Conservation (phyloP, 164 flowering plant genomes). For the Macadamia integrifolia region DNA sequence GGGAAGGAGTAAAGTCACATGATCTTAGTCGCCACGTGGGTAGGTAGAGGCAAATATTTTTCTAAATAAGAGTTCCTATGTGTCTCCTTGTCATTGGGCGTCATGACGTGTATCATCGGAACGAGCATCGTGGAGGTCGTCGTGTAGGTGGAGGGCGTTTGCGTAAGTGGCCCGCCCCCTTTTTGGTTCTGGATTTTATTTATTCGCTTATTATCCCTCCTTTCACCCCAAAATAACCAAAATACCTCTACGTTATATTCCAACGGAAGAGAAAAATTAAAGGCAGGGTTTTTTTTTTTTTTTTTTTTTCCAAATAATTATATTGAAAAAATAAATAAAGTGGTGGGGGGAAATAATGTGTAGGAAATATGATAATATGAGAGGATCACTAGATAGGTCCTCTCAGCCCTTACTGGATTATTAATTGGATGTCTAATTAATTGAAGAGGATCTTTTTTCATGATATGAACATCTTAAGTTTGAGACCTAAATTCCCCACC, state of each 20-base stretch:
- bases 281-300: too few species aligned
- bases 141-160: conserved; percentile 6
- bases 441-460: too few species aligned
- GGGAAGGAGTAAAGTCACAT: background rate
- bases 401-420: too few species aligned
- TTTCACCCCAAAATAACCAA: background rate
- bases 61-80: background rate
- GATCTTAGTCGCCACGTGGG: background rate
- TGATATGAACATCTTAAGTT: too few species aligned
- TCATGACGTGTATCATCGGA: conserved; percentile 10
- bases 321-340: too few species aligned
- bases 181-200: background rate
- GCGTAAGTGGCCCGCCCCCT: conserved; percentile 12
- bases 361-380: too few species aligned
- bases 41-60: background rate
- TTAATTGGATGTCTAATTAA: too few species aligned
- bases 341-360: too few species aligned
- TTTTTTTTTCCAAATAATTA: too few species aligned
- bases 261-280: too few species aligned
- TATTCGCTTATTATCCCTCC: background rate
- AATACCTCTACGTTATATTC: background rate
- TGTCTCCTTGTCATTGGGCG: background rate
- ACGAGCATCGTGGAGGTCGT: conserved; percentile 14
- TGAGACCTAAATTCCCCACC: too few species aligned
- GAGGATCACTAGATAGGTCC: too few species aligned